Base-by-base conservation (phyloP, 2,329 filamentous ascomycete species). In the Pseudogymnoascus sp. region DNA sequence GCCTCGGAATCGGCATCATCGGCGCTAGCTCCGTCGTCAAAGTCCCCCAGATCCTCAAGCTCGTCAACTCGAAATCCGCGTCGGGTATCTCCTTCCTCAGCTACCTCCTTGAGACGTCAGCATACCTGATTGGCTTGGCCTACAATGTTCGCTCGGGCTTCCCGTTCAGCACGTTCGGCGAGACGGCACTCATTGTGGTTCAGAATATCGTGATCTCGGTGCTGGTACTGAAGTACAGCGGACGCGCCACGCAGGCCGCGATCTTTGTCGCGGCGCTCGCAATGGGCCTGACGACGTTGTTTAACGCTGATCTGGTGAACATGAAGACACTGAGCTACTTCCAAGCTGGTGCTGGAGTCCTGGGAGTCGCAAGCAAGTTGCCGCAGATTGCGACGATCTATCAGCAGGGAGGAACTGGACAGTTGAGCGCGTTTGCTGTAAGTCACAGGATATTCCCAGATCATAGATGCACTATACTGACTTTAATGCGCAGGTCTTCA, bases 351-450 rank as follows among this genome's bases (percentile, higher is more conserved):
- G 92, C 93, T 0, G 93, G 93, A 40, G 80, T 88, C 16, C 75
- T 99, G 69, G 87, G 91, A 60, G 86, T 97, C 39, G 90, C 90
- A 12, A 95, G 90, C 80, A 99, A 99, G 82, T 75, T 96, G 63
- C 95, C 95, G 51, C 95, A 99, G 81, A 97, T 99, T 71, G 76
- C 86, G 64, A 88, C 93, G 14, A 91, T 97, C 71, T 93, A 86
- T 80, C 81, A 84, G 70, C 81, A 96, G 76, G 93, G 93, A 54
- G 87, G 90, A 40, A 99, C 95, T 4, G 95, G 96, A 23, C 95
- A 99, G 81, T 82, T 99, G 75, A 97, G 92, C 73, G 93, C 95
- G 61, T 97, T 97, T 76, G 91, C 95, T 65, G 95, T 96, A 83
- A 78, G 89, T 83, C 42, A 12, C 29, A 57, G 3, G n/a, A 21